Base-by-base conservation (phyloP, 345 rosid species). In the Dipteronia sinensis region DNA sequence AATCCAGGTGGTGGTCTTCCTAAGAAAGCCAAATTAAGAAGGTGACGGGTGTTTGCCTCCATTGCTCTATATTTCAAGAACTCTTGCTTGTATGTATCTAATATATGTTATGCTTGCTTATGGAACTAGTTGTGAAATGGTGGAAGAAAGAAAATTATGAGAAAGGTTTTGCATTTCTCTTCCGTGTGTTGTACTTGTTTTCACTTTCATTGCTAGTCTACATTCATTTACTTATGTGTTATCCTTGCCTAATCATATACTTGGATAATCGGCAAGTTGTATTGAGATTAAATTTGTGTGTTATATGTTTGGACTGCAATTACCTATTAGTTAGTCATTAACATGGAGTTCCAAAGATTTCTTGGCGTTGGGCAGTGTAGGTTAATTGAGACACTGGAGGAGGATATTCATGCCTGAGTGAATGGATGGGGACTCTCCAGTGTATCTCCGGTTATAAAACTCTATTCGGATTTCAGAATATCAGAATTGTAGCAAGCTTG, bases 21-120 rank as follows among this genome's bases (percentile, higher is more conserved):
- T 38, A 86, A 86, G 77, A 76, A 87, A 20, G 61, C 89, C 10
- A 86, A 84, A 65, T 63, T 86, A 42, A 80, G 88, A 42, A 80
- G 88, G 74, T 80, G 78, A 80, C 56, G 9, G 53, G 29, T 68
- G 23, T 67, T 68, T 13, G 31, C 17, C 27, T 19, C 58, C 1
- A 16, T 49, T 1, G 58, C n/a, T 53, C 9, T 44, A 42, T 68
- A 49, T 68, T 67, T 44, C 22, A 46, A 68, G 22, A 68, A 23
- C 27, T 66, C 38, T 17, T 66, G 69, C 47, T 7, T 38, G 16
- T 34, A 38, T 20, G 38, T 67, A 44, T 67, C 27, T 67, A 40
- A 34, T 19, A 2, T 67, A 17, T 67, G 46, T 7, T 67, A 17
- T 67, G 46, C 13, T 11, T 40, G 20, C 44, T 29, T 42, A 13